Base-by-base conservation (phyloP, 75 land plant species). In the Selaginella moellendorffii region DNA sequence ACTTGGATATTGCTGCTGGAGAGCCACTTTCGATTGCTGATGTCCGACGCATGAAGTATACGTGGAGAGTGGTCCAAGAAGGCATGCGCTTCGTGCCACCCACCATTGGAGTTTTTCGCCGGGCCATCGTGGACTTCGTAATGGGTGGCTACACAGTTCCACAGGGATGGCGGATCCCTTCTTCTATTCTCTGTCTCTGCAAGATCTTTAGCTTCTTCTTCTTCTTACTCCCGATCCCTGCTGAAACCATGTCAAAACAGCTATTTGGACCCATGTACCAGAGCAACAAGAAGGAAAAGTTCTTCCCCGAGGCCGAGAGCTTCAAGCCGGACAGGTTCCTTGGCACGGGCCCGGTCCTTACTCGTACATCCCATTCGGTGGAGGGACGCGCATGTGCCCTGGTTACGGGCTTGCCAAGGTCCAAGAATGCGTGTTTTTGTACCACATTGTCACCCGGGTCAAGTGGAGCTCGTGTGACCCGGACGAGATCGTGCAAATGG, bases 21-120 rank as follows among this genome's bases (percentile, higher is more conserved):
- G n/a, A n/a, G n/a, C n/a, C n/a, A n/a, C n/a, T n/a, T n/a, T n/a
- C n/a, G n/a, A n/a, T n/a, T n/a, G n/a, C n/a, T n/a, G n/a, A n/a
- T n/a, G n/a, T n/a, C n/a, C n/a, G n/a, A n/a, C n/a, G n/a, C n/a
- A 79, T 79, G 85, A 79, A 82, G 67, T 76, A 76, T 26, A 68
- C 85, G 8, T 79, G 85, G 85, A 76, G 63, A 28, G 82, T 66
- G n/a, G n/a, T n/a, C n/a, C n/a, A n/a, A n/a, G n/a, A n/a, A n/a
- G n/a, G n/a, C n/a, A n/a, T n/a, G n/a, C 66, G 85, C n/a, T 27
- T 82, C 24, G 27, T 30, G 14, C 79, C 85, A 0, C 74, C 82
- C 8, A 65, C 70, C 1, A 64, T 68, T 22, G 79, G 76, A 2
- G 59, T 63, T 0, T 79, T 79, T 36, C 67, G 85, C 2, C 67